These are phyloP conservation scores for Daldinia vernicosa DNA, from an alignment of 495 filamentous ascomycete genomes.

Conservation along the genomic window DNA sequence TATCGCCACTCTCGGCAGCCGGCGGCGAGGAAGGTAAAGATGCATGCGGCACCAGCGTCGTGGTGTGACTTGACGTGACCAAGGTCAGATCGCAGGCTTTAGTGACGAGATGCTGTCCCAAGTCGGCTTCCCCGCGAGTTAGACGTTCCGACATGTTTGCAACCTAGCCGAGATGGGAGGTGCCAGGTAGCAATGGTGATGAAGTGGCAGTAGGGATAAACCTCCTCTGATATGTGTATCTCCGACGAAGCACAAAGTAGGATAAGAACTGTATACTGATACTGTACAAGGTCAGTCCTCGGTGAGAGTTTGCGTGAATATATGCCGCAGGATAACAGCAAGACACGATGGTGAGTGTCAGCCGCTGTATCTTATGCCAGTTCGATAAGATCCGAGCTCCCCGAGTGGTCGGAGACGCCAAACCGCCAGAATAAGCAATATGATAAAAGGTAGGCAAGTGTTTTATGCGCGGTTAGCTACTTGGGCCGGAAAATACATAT, in stretches of 20 bases:
- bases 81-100: slow-evolving; percentile 42
- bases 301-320: slow-evolving; percentile 36
- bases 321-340: slow-evolving; percentile 31
- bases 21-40: slow-evolving; percentile 35
- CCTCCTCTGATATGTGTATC: slow-evolving; percentile 15
- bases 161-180: slow-evolving; percentile 16
- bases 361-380: slow-evolving; percentile 29
- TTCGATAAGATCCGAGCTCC: slow-evolving; percentile 36
- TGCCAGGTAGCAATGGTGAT: slow-evolving; percentile 30
- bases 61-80: slow-evolving; percentile 35
- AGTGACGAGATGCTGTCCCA: slow-evolving; percentile 27
- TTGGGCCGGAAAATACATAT: slow-evolving; percentile 16
- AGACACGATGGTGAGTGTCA: slow-evolving; percentile 40
- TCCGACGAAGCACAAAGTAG: not conserved
- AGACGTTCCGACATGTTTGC: slow-evolving; percentile 30
- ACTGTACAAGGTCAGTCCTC: slow-evolving; percentile 32
- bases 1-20: slow-evolving; percentile 42
- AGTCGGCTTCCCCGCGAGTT: slow-evolving; percentile 13
- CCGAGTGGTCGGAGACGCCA: slow-evolving; percentile 42
- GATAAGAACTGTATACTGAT: slow-evolving; percentile 29
- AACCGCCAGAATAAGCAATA: slow-evolving; percentile 35
- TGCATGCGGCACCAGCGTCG: slow-evolving; percentile 23
- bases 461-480: slow-evolving; percentile 25
- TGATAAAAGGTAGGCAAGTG: not conserved
- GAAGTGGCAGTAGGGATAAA: slow-evolving; percentile 37